Conservation (phyloP, 805 yeast species). For the Suhomyces sp. region DNA sequence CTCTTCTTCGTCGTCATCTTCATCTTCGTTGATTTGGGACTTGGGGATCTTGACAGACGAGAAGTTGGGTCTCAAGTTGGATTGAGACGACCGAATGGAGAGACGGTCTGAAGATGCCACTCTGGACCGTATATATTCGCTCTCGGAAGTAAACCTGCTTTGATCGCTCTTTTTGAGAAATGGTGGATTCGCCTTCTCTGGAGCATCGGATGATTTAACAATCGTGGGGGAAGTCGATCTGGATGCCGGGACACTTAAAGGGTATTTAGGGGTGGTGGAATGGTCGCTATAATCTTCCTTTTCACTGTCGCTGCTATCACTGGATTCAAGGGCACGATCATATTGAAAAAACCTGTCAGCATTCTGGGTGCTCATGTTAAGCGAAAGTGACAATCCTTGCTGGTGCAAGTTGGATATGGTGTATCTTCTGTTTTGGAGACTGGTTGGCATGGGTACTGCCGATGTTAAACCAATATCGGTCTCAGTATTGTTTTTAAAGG, state of each 20-base stretch:
- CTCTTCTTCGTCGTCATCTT: constrained; percentile 44
- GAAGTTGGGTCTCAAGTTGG: constrained; percentile 56
- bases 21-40: constrained; percentile 64
- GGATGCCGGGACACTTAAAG: constrained; percentile 3
- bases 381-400: constrained; percentile 63
- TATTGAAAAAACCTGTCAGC: constrained; percentile 27
- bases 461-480: constrained; percentile 1
- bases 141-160: neutral
- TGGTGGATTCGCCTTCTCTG: neutral
- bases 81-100: constrained; percentile 32
- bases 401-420: constrained; percentile 67
- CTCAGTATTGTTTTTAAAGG: constrained; percentile 9
- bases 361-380: constrained; percentile 63
- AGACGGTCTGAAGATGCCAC: constrained; percentile 22
- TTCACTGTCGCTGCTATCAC: constrained; percentile 24
- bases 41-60: constrained; percentile 71
- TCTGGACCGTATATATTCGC: neutral
- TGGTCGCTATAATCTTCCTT: constrained; percentile 12
- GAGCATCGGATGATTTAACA: neutral
- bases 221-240: neutral
- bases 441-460: constrained; percentile 9
- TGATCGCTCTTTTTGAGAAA: neutral
- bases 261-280: neutral
- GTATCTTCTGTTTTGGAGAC: constrained; percentile 37
- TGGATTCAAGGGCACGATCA: constrained; percentile 20